Conservation (phyloP, 129 eudicot species). For the Scalesia atractyloides region DNA sequence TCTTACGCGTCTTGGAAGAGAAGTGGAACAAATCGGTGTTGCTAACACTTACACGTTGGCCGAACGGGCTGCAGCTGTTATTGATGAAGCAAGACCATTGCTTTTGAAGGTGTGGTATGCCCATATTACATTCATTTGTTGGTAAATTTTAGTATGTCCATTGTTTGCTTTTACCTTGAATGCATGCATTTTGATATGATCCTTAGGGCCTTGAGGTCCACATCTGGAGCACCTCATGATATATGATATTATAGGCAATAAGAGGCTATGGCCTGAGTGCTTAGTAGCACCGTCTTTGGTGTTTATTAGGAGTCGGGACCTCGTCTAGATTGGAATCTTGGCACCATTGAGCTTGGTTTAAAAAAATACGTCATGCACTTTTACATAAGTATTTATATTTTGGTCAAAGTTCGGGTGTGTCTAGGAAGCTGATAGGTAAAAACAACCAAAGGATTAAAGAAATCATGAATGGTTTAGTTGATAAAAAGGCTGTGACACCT, state of each 20-base stretch:
- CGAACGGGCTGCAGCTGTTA: conserved; percentile 62
- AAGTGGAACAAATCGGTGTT: conserved; percentile 81
- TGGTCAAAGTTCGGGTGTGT: too few relatives aligned
- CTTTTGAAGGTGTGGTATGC: conserved; percentile 66
- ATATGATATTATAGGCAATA: too few relatives aligned
- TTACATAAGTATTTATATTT: too few relatives aligned
- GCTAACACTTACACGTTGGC: conserved; percentile 72
- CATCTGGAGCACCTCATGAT: too few relatives aligned
- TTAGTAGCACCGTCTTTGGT: background rate
- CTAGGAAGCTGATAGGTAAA: too few relatives aligned
- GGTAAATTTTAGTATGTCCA: background rate
- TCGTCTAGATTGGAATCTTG: background rate
- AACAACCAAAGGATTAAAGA: too few relatives aligned
- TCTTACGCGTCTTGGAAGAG: conserved; percentile 86
- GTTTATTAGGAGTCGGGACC: background rate
- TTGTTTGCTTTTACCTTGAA: conserved; percentile 15
- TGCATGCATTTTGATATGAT: background rate
- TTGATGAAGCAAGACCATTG: conserved; percentile 87
- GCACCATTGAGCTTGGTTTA: background rate
- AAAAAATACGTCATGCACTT: too few relatives aligned
- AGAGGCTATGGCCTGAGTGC: background rate
- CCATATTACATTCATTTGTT: conserved; percentile 14
- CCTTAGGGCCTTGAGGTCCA: too few relatives aligned
- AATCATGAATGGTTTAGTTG: too few relatives aligned
- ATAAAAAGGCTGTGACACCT: too few relatives aligned